Evolutionary conservation across 257 asterid genomes (phyloP), one percentile per base, ranked within the genome.

Genomic region (Nicotiana knightiana): DNA sequence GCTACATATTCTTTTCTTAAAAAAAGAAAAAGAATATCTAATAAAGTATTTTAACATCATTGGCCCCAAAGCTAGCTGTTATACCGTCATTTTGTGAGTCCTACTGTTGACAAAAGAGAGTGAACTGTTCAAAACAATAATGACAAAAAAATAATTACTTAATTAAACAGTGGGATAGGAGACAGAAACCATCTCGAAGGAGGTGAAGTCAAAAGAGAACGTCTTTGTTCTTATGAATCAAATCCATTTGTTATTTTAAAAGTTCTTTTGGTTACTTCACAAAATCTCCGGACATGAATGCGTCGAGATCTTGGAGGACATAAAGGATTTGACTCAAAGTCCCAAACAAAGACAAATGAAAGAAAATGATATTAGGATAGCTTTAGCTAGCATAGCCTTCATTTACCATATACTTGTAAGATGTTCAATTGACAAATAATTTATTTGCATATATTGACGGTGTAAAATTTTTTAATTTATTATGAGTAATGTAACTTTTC

Each of bases 271-370:
- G 63, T 51, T 51, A 26, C 63, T 75, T 75, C 43, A 51, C 28
- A 48, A 75, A 51, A 73, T 48, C 63, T 51, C 61, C 43, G 32
- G 64, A 75, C 63, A 51, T 15, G 63, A 75, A 75, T 75, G 63
- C 79, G 8, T 58, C 62, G 26, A 75, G 79, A 51, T 75, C 79
- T 26, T 75, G 63, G 79, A 75, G 79, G 63, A 75, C 79, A 75
- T 26, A 51, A 75, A 26, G 43, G 63, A 75, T 73, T 48, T 75
- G 63, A 75, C 28, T 12, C 5, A 15, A 73, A 26, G 46, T 48
- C 46, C 43, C 5, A 7, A 73, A 15, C 63, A 51, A 73, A 73
- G 79, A 73, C 13, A 46, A n/a, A 21, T 53, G 5, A 21, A 43
- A 16, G 24, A 30, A 6, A 6, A 57, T 5, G 9, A 46, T 71